Evolutionary conservation across 108 stramenopile species (phyloP).

Genomic region (Hondaea fermentalgiana): DNA sequence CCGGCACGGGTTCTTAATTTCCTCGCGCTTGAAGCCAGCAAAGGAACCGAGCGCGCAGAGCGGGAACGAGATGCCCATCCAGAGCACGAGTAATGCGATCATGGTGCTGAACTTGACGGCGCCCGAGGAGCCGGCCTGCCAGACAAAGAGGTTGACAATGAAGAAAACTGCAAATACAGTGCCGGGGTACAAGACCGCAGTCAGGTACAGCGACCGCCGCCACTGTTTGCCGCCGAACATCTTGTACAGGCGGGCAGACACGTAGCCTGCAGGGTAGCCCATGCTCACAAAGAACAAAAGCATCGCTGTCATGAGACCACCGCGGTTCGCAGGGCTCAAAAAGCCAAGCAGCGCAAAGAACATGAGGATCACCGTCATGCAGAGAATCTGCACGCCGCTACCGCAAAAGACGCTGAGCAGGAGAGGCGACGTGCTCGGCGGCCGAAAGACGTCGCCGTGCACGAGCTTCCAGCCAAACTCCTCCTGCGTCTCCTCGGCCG

Average conservation of each 20-base stretch:
- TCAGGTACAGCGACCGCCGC: constrained; percentile 67
- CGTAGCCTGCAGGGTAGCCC: constrained; percentile 83
- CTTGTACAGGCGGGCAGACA: constrained; percentile 88
- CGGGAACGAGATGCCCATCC: constrained; percentile 79
- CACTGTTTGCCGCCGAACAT: constrained; percentile 88
- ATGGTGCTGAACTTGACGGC: constrained; percentile 83
- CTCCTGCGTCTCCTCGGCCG: constrained; percentile 64
- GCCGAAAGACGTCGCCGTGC: constrained; percentile 93
- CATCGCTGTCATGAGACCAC: constrained; percentile 88
- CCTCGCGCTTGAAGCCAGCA: constrained; percentile 73
- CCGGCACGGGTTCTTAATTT: constrained; percentile 72
- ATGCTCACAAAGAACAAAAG: constrained; percentile 86
- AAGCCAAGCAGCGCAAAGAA: constrained; percentile 87
- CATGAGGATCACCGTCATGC: constrained; percentile 76
- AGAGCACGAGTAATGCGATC: constrained; percentile 70
- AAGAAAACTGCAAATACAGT: constrained; percentile 69
- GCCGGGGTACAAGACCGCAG: constrained; percentile 72
- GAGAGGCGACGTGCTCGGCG: constrained; percentile 68
- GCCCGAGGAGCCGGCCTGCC: constrained; percentile 72
- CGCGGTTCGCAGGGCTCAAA: constrained; percentile 87
- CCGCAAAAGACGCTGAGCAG: constrained; percentile 74
- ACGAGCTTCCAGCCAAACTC: constrained; percentile 97
- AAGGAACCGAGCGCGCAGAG: constrained; percentile 90
- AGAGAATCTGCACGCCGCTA: constrained; percentile 76
- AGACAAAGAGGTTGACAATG: constrained; percentile 70